Evolutionary conservation across 2,329 filamentous ascomycete species (phyloP), one percentile per base, ranked within the genome.

Genomic region (Sordariomycetes sp.): DNA sequence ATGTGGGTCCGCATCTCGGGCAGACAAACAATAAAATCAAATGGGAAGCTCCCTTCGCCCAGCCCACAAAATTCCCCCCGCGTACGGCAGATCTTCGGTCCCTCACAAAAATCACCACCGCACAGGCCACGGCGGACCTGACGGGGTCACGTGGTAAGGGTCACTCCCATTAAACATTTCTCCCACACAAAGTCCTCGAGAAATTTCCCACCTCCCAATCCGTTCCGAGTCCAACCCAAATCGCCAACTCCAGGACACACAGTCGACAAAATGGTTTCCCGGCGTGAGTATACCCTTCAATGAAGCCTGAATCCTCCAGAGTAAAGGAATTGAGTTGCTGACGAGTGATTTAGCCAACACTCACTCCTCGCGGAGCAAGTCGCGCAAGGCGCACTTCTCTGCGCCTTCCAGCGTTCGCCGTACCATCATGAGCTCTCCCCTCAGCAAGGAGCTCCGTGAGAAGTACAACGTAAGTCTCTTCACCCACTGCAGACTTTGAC

Each of bases 351-450:
- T 87, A 70, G 72, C 90, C 72, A 14, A n/a, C n/a, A 65, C 69
- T 62, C 76, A 82, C 77, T 90, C 89, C 78, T 96, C 91, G 74
- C 87, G 93, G 80, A 88, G 93, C 82, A 99, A 99, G 90, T 94
- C 90, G 80, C 90, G 94, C 79, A 96, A 96, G 85, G 89, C 90
- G 75, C 93, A 99, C 85, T 99, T 96, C 86, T 81, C 83, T 76
- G 94, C 94, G 68, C 91, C 92, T 69, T 97, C 92, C 76, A 91
- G 88, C 81, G 84, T 90, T 74, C 92, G 94, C 79, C 90, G 94
- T 75, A 83, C 87, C 71, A 96, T 96, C 82, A 97, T 99, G 92
- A 93, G 88, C 81, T 92, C 94, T 68, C 89, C 90, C 70, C 85
- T 97, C 68, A 89, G 83, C 82, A 96, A 96, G 85, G 94, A 99